phyloP scores from a whole-genome alignment of 768 basidiomycete species.

The Lactarius hatsudake region DNA sequence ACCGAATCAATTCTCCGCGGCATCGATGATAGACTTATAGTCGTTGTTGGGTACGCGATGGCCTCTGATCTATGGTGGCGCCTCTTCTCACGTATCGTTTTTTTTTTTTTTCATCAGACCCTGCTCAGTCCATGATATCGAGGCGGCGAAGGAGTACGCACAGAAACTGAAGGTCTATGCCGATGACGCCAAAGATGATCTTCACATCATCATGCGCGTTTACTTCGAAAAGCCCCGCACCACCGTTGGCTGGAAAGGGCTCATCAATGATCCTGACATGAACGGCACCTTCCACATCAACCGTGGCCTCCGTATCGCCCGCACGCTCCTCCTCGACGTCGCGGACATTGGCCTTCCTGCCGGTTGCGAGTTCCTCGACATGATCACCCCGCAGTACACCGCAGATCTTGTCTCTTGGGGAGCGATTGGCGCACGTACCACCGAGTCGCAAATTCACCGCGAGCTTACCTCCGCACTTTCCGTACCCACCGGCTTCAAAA shows the following conservation, averaged over 20 bases:
- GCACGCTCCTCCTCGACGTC: slow-evolving; percentile 82
- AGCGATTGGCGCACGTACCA: slow-evolving; percentile 91
- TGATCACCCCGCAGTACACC: slow-evolving; percentile 80
- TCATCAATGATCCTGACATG: slow-evolving; percentile 96
- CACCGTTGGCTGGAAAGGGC: slow-evolving; percentile 98
- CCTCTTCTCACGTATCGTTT: not conserved
- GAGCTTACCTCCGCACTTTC: slow-evolving; percentile 85
- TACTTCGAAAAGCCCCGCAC: slow-evolving; percentile 98
- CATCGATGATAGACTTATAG: slow-evolving; percentile 87
- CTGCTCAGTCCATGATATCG: slow-evolving; percentile 91
- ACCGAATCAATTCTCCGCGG: slow-evolving; percentile 80
- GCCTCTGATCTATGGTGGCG: not conserved
- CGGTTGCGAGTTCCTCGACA: slow-evolving; percentile 95
- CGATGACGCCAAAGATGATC: slow-evolving; percentile 73
- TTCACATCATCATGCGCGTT: slow-evolving; percentile 95
- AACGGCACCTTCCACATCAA: slow-evolving; percentile 95
- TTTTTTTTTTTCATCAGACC: slow-evolving; percentile 51
- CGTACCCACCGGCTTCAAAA: slow-evolving; percentile 98
- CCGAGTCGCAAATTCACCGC: slow-evolving; percentile 90
- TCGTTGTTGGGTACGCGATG: slow-evolving; percentile 76
- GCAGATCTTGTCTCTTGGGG: slow-evolving; percentile 95
- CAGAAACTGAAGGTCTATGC: slow-evolving; percentile 76
- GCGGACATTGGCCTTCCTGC: slow-evolving; percentile 88
- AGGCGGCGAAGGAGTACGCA: slow-evolving; percentile 86
- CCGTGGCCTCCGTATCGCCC: slow-evolving; percentile 86